A percentile compares a stretch with the other conserved stretches of the same genome.
These are phyloP conservation scores for Trichoderma guizhouense DNA, from an alignment of 2,329 filamentous ascomycete species.

Conservation along the genomic window DNA sequence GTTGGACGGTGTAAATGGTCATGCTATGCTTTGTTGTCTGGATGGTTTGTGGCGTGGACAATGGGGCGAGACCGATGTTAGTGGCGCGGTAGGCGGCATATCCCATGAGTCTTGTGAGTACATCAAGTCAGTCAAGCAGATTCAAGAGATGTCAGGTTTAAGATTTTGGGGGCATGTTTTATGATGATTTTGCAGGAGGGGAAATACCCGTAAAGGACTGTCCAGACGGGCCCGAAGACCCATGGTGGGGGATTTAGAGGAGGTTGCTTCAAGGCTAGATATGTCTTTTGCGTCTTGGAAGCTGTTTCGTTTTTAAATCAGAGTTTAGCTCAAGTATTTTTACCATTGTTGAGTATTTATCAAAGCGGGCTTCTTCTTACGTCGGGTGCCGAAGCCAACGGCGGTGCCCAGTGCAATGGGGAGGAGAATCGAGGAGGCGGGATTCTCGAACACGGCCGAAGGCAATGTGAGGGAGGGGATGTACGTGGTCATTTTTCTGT, in stretches of 20 bases:
- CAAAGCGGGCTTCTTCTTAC: constrained; percentile 42
- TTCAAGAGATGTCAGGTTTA: neutral
- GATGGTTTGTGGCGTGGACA: constrained; percentile 51
- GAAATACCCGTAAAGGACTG: constrained; percentile 56
- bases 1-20: constrained; percentile 80
- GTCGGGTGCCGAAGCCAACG: constrained; percentile 66
- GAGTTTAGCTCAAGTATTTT: neutral
- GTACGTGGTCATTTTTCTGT: constrained; percentile 66
- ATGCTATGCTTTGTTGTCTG: constrained; percentile 63
- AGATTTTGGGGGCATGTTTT: neutral
- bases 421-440: constrained; percentile 70
- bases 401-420: constrained; percentile 70
- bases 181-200: neutral
- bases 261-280: constrained; percentile 65
- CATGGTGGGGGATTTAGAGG: constrained; percentile 58
- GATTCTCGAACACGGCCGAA: constrained; percentile 64
- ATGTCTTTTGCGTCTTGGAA: constrained; percentile 57
- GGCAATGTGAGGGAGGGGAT: constrained; percentile 77
- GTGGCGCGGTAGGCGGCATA: constrained; percentile 82
- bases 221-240: constrained; percentile 65
- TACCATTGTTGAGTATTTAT: neutral
- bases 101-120: constrained; percentile 63
- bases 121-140: neutral
- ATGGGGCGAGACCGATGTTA: constrained; percentile 57
- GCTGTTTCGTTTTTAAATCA: constrained; percentile 35